These are phyloP conservation scores for Acer campestre DNA, from an alignment of 345 rosid genomes.

Conservation along the genomic window DNA sequence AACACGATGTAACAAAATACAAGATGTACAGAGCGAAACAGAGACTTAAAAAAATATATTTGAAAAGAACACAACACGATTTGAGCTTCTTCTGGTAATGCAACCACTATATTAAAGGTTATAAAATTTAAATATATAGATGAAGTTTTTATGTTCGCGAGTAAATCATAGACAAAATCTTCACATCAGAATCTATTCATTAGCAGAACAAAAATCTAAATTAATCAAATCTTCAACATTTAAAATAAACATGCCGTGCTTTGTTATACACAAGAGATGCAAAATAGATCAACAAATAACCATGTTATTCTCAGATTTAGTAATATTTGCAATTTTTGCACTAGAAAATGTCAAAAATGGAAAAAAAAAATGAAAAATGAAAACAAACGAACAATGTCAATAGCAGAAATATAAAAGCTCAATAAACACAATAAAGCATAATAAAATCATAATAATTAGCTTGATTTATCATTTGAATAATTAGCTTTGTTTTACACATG, in stretches of 20 bases:
- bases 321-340: too few relatives aligned
- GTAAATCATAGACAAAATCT: too few relatives aligned
- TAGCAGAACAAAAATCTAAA: too few relatives aligned
- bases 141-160: too few relatives aligned
- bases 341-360: background rate
- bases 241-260: too few relatives aligned
- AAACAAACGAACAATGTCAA: background rate
- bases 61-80: background rate
- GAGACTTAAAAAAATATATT: background rate
- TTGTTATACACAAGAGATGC: too few relatives aligned
- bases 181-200: too few relatives aligned
- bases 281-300: too few relatives aligned
- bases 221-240: too few relatives aligned
- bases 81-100: background rate
- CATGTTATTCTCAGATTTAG: too few relatives aligned
- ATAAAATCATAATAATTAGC: background rate
- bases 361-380: background rate
- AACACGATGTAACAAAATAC: background rate
- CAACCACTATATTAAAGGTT: background rate
- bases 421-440: background rate
- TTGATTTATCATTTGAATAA: background rate
- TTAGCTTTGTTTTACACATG: too few relatives aligned
- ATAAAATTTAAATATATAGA: too few relatives aligned
- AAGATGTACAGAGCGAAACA: background rate
- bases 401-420: background rate